Conservation (phyloP, 1,284 basidiomycete species). For the Baeospora myosura region DNA sequence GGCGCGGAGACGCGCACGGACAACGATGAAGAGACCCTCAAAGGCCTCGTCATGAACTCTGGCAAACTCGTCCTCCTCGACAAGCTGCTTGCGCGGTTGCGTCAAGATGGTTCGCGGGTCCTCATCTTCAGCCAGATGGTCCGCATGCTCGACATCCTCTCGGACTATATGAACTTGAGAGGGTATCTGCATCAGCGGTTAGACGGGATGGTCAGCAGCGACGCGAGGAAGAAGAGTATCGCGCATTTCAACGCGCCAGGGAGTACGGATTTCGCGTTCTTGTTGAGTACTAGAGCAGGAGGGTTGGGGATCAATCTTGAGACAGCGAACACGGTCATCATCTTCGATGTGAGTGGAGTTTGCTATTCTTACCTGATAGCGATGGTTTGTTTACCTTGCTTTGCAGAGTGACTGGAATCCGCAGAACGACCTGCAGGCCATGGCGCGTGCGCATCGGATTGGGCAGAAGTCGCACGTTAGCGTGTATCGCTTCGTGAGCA, state of each 20-base stretch:
- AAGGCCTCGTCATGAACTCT: slow-evolving; percentile 95
- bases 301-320: slow-evolving; percentile 98
- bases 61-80: slow-evolving; percentile 98
- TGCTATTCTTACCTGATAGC: slow-evolving; percentile 3
- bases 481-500: slow-evolving; percentile 96
- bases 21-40: slow-evolving; percentile 80
- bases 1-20: slow-evolving; percentile 76
- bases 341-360: slow-evolving; percentile 79
- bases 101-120: slow-evolving; percentile 90
- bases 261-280: slow-evolving; percentile 94
- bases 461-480: slow-evolving; percentile 97
- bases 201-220: slow-evolving; percentile 92
- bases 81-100: slow-evolving; percentile 84
- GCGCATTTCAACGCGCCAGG: slow-evolving; percentile 96
- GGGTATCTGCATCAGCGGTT: slow-evolving; percentile 95
- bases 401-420: slow-evolving; percentile 89
- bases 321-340: slow-evolving; percentile 97
- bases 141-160: slow-evolving; percentile 96
- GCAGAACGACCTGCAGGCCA: slow-evolving; percentile 97
- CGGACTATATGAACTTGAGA: slow-evolving; percentile 90
- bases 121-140: slow-evolving; percentile 99
- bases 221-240: slow-evolving; percentile 87
- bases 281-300: slow-evolving; percentile 94
- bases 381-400: slow-evolving; percentile 1
- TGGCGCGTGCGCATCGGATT: slow-evolving; percentile 97